Base-by-base conservation (phyloP, 177 flowering plant species). In the Vitis hybrid region DNA sequence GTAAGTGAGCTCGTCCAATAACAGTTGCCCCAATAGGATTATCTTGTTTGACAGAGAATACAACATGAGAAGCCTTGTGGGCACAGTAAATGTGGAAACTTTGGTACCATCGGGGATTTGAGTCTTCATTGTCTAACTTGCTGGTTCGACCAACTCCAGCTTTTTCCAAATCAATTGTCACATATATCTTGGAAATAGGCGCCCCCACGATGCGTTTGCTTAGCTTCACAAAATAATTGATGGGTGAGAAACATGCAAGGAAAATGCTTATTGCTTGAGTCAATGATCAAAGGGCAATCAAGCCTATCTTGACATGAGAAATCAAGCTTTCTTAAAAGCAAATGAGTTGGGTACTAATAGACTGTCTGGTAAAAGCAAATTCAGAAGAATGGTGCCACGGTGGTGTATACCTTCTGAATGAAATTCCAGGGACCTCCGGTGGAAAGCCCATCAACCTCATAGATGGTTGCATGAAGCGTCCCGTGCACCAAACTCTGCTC, bases 401-500 rank as follows among this genome's bases (percentile, higher is more conserved):
- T 39, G 45, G 45, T 4, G 45, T 39, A 31, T 73, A 79, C 81
- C 82, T 72, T 76, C 63, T 71, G 68, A 31, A 69, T 73, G 34
- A 71, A 31, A 6, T 39, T 58, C 9, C 66, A 13, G 31, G 69
- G 66, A 14, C 71, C 63, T 2, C 66, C 66, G 50, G 50, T 8
- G 62, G 53, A 49, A 16, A 80, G 70, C 62, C 67, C 59, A 61
- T 71, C 77, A 48, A 79, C 74, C 66, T 81, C 84, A 26, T 71
- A 77, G 53, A 83, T 79, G 9, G 82, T 81, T 0, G 68, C 82
- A 66, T 77, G 80, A 70, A 83, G 79, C 3, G 73, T 79, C 22
- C 86, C 86, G 60, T 83, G 84, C 29, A 81, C 77, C 71, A 81
- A 16, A 50, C 76, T 59, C 39, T 59, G 73, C 3, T 79, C 84